These are phyloP conservation scores for Diospyros kaki DNA, from an alignment of 148 eudicot species.

Conservation along the genomic window DNA sequence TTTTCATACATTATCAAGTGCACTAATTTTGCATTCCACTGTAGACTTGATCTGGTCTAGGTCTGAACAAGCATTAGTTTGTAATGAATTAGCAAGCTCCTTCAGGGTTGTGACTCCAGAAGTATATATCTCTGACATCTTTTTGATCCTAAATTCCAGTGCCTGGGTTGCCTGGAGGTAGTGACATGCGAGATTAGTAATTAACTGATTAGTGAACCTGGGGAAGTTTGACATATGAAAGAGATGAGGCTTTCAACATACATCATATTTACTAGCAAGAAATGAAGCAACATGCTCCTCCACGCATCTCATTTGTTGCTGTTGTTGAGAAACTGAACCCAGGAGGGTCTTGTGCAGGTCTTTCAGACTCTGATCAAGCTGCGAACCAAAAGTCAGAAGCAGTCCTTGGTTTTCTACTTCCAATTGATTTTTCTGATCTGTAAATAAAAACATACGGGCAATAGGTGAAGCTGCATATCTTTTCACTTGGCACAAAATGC, in stretches of 20 bases:
- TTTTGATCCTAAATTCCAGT: slow-evolving; percentile 57
- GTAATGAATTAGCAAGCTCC: slow-evolving; percentile 42
- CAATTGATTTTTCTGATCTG: slow-evolving; percentile 66
- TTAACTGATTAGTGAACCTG: slow-evolving; percentile 2
- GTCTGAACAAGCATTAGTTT: slow-evolving; percentile 49
- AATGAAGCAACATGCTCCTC: slow-evolving; percentile 57
- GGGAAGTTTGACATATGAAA: slow-evolving; percentile 2
- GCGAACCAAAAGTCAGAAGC: slow-evolving; percentile 62
- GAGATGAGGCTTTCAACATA: slow-evolving; percentile 26
- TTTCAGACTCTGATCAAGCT: slow-evolving; percentile 75
- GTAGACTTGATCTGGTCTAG: slow-evolving; percentile 43
- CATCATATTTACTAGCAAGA: slow-evolving; percentile 69
- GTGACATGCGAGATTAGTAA: slow-evolving; percentile 2
- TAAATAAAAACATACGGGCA: neutral
- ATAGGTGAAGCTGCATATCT: neutral
- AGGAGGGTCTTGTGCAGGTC: slow-evolving; percentile 54
- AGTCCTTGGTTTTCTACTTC: slow-evolving; percentile 67
- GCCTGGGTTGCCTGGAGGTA: slow-evolving; percentile 41
- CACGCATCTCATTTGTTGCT: slow-evolving; percentile 60
- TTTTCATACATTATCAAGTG: slow-evolving; percentile 58
- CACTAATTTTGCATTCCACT: slow-evolving; percentile 37
- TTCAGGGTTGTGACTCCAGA: slow-evolving; percentile 41
- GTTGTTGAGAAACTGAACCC: slow-evolving; percentile 74
- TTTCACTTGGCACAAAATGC: neutral
- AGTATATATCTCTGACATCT: slow-evolving; percentile 43